phyloP scores from a whole-genome alignment of 169 alveolate genomes.

The Plasmodium knowlesi region DNA sequence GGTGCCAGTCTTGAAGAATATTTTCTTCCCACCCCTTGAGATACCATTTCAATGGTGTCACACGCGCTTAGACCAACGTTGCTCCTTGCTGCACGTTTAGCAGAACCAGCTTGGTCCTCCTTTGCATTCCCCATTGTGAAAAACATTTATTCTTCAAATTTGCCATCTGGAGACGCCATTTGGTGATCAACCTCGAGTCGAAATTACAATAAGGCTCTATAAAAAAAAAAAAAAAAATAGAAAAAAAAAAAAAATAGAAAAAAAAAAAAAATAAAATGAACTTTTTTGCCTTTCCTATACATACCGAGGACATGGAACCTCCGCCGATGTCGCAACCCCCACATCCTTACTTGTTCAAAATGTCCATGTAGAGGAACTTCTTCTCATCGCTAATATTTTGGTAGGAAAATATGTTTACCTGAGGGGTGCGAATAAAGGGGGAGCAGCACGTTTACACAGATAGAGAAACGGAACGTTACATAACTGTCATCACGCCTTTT shows the following conservation, averaged over 20 bases:
- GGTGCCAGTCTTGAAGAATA: not conserved
- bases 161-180: not conserved
- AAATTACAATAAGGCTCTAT: not conserved
- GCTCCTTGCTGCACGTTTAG: too few relatives aligned
- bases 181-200: not conserved
- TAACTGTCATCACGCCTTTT: not conserved
- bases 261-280: not conserved
- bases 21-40: not conserved
- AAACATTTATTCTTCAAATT: not conserved
- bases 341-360: conserved; percentile 35
- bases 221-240: not conserved
- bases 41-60: not conserved
- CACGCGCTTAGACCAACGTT: not conserved
- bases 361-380: conserved; percentile 49
- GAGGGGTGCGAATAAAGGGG: not conserved
- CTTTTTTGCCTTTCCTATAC: not conserved
- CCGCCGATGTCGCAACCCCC: not conserved
- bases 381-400: conserved; percentile 72
- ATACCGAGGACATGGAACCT: not conserved
- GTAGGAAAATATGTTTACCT: conserved; percentile 63
- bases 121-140: not conserved
- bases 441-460: not conserved
- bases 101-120: not conserved
- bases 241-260: not conserved
- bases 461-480: not conserved